phyloP scores from a whole-genome alignment of 768 basidiomycete genomes.

The Pisolithus marmoratus region DNA sequence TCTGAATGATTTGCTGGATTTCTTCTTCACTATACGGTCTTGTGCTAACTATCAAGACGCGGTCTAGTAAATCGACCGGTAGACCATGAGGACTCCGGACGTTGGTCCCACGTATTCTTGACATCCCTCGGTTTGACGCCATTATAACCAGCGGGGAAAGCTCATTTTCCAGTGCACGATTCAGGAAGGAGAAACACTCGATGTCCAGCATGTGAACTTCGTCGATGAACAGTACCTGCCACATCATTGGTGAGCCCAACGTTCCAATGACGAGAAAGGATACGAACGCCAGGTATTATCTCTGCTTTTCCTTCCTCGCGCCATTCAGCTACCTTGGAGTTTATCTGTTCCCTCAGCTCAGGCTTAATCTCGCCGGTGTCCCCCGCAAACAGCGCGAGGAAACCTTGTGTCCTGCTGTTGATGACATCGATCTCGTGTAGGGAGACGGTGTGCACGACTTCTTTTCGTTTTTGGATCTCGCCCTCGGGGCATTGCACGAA shows the following conservation, averaged over 20 bases:
- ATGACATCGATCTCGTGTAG: constrained; percentile 99
- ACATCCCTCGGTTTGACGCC: constrained; percentile 96
- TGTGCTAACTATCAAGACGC: constrained; percentile 94
- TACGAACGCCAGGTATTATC: constrained; percentile 87
- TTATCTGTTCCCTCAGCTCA: constrained; percentile 93
- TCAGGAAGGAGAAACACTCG: constrained; percentile 98
- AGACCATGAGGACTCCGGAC: constrained; percentile 93
- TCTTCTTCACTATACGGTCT: constrained; percentile 79
- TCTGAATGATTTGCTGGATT: constrained; percentile 87
- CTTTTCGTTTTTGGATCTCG: constrained; percentile 95
- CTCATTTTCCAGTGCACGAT: constrained; percentile 91
- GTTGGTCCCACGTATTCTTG: constrained; percentile 91
- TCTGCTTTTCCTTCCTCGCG: constrained; percentile 98
- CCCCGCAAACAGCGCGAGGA: constrained; percentile 90
- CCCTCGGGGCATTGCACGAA: constrained; percentile 98
- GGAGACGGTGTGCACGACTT: constrained; percentile 95
- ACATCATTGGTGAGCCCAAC: background rate
- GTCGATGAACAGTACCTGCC: constrained; percentile 94
- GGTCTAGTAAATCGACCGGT: constrained; percentile 90
- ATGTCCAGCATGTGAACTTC: constrained; percentile 99
- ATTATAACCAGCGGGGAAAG: constrained; percentile 95
- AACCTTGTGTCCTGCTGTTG: constrained; percentile 97
- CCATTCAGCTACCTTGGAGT: constrained; percentile 96
- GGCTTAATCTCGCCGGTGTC: constrained; percentile 99
- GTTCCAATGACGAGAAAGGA: background rate